Evolutionary conservation across 73 alveolate species (phyloP), one percentile per base, ranked within the genome.

Genomic region (Tetrahymena elliotti): DNA sequence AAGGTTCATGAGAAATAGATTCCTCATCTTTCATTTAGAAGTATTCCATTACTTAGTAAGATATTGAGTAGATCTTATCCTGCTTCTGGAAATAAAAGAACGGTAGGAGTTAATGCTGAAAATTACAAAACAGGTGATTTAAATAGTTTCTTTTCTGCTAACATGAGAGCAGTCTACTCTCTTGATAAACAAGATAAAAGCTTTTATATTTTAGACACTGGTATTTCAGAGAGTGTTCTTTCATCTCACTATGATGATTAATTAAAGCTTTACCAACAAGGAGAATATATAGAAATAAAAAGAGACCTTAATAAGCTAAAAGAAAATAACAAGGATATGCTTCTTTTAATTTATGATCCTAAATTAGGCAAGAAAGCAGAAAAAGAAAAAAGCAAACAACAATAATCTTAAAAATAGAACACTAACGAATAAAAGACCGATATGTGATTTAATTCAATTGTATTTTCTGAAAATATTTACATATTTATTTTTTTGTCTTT

Each of bases 161-260:
- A 68, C 38, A 68, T 68, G 88, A 68, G 88, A 68, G 88, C 88
- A 4, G 88, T 68, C 38, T 68, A 68, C 36, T 94, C 96, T 31
- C 93, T 94, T 94, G 96, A 94, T 53, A 24, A 52, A 12, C 92
- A 94, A n/a, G 96, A 94, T 39, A 20, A 88, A 20, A 94, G 93
- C 40, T 94, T 24, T 38, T 94, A 68, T 88, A 83, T 94, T 47
- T 18, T 94, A 35, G 96, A 94, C 93, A 93, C 95, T 12, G 95
- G 95, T 22, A 40, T 93, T 13, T 38, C 88, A 34, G 95, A 53
- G 41, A 93, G 82, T 39, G 6, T 93, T 22, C 34, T 93, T 1
- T 37, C 84, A 18, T 2, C 83, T 38, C 92, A 93, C 27, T 93
- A 93, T 37, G 38, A 9, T 39, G 95, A 93, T 38, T 39, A 93